These are phyloP conservation scores for Ophiostoma novo-ulmi DNA, from an alignment of 2,329 filamentous ascomycete genomes.

Conservation along the genomic window DNA sequence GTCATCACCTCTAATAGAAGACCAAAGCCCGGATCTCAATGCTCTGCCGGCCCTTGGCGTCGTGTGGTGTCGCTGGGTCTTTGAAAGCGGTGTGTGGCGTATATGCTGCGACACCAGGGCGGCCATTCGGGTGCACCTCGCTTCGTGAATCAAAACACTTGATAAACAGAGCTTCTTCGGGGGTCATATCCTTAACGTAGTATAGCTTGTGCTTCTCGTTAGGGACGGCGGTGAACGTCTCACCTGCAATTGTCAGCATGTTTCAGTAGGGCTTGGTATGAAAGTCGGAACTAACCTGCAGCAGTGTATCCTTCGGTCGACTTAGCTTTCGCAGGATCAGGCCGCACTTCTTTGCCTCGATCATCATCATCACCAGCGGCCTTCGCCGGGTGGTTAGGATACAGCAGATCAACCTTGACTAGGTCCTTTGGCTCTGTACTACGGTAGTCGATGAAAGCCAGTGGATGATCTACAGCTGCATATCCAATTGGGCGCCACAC, in stretches of 20 bases:
- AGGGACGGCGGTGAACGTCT: conserved; percentile 56
- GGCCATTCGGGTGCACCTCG: conserved; percentile 33
- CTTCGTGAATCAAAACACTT: conserved; percentile 52
- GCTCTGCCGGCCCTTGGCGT: conserved; percentile 48
- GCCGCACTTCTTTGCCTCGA: conserved; percentile 53
- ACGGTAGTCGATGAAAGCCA: conserved; percentile 62
- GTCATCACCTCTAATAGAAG: conserved; percentile 41
- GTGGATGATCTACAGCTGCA: conserved; percentile 56
- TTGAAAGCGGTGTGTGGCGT: conserved; percentile 52
- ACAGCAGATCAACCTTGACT: conserved; percentile 57
- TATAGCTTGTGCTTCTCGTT: conserved; percentile 57
- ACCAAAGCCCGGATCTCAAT: conserved; percentile 61
- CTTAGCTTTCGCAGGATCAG: conserved; percentile 41
- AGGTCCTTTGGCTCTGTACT: conserved; percentile 54
- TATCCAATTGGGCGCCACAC: conserved; percentile 65
- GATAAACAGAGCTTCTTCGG: conserved; percentile 44
- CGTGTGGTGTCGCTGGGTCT: conserved; percentile 49
- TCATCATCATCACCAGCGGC: conserved; percentile 42
- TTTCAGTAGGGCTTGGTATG: background rate
- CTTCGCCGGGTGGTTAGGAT: conserved; percentile 44
- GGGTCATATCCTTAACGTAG: conserved; percentile 63
- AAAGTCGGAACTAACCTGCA: conserved; percentile 32
- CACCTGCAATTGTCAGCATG: conserved; percentile 36
- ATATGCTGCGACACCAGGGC: conserved; percentile 42
- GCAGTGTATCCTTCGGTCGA: conserved; percentile 58